A percentile compares a stretch with the other conserved stretches of the same genome.
Conservation (phyloP, 768 basidiomycete genomes). For the Leccinum uliginosum region DNA sequence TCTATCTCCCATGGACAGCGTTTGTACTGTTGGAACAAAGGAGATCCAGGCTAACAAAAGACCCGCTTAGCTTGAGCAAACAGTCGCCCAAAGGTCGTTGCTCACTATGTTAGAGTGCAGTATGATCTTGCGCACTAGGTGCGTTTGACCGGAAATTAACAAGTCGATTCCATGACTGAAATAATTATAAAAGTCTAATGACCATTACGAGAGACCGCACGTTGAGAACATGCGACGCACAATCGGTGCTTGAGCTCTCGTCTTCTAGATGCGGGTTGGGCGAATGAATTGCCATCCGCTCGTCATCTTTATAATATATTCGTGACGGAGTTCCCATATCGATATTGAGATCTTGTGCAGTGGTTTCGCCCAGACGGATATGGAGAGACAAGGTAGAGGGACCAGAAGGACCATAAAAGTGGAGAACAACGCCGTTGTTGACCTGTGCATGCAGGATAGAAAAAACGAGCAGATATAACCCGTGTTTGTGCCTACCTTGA, state of each 20-base stretch:
- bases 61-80: not conserved
- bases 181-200: conserved; percentile 86
- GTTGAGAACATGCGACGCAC: conserved; percentile 30
- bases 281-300: conserved; percentile 80
- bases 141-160: conserved; percentile 65
- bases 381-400: conserved; percentile 40
- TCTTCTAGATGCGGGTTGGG: conserved; percentile 39
- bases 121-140: conserved; percentile 79
- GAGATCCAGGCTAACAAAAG: conserved; percentile 67
- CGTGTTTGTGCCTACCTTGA: conserved; percentile 45
- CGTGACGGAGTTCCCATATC: conserved; percentile 78
- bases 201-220: conserved; percentile 3
- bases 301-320: conserved; percentile 84
- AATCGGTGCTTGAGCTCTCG: conserved; percentile 48
- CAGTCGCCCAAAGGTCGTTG: not conserved
- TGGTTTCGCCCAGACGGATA: conserved; percentile 68
- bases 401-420: conserved; percentile 57
- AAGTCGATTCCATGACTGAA: conserved; percentile 91
- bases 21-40: conserved; percentile 86
- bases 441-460: conserved; percentile 39
- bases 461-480: not conserved
- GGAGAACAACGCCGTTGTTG: conserved; percentile 65
- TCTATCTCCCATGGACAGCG: conserved; percentile 90
- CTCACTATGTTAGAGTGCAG: conserved; percentile 85
- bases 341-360: conserved; percentile 73